These are phyloP conservation scores for Saussurea involucrata DNA, from an alignment of 129 eudicot species.

Conservation along the genomic window DNA sequence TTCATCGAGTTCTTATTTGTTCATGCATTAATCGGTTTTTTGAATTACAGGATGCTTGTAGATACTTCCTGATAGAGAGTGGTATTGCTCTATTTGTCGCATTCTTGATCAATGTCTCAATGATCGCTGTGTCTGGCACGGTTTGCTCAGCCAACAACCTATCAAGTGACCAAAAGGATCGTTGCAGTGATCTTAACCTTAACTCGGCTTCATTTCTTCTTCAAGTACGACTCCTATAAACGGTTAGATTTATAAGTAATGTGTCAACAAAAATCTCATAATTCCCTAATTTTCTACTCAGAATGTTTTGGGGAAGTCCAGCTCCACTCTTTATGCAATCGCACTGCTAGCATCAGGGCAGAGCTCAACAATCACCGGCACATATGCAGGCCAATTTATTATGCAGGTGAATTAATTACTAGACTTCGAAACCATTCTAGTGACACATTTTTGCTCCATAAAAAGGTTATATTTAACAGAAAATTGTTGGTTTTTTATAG, in stretches of 20 bases:
- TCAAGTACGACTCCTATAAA: neutral
- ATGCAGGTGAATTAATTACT: constrained; percentile 75
- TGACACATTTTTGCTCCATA: neutral
- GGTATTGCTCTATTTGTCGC: constrained; percentile 62
- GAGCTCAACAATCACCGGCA: constrained; percentile 92
- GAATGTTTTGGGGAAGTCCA: constrained; percentile 49
- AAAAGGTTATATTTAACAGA: neutral
- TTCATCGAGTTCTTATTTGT: neutral
- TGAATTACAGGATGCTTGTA: constrained; percentile 52
- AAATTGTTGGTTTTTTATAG: constrained; percentile 18
- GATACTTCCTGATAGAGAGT: constrained; percentile 57
- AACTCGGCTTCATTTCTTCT: constrained; percentile 61
- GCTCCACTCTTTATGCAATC: constrained; percentile 66
- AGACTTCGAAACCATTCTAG: neutral
- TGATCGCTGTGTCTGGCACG: constrained; percentile 51
- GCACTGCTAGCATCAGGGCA: constrained; percentile 92
- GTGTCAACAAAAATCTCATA: neutral
- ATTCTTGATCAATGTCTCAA: constrained; percentile 53
- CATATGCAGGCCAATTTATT: constrained; percentile 88
- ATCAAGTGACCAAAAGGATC: constrained; percentile 8
- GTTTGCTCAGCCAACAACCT: constrained; percentile 42
- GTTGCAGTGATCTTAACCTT: constrained; percentile 45
- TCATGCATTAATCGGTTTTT: neutral
- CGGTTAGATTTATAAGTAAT: neutral
- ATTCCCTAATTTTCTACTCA: neutral